Conservation (phyloP, 1,139 yeast genomes). For the Arxiozyma bovina region DNA sequence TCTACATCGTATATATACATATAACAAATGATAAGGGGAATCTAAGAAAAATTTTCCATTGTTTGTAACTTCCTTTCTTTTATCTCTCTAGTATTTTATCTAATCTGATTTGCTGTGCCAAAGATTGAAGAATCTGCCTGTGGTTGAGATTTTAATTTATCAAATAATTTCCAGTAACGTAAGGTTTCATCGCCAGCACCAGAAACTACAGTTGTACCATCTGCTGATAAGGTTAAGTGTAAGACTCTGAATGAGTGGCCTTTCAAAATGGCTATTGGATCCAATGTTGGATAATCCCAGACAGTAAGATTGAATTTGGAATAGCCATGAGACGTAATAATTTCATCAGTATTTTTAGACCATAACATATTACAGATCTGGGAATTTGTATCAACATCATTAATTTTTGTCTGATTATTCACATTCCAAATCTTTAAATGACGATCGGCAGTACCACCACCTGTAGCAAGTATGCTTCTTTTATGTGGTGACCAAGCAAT, state of each 20-base stretch:
- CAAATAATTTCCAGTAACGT: conserved; percentile 88
- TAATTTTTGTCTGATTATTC: conserved; percentile 59
- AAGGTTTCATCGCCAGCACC: conserved; percentile 98
- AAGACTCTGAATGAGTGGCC: conserved; percentile 93
- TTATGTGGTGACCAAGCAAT: conserved; percentile 97
- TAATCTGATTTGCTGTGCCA: conserved; percentile 71
- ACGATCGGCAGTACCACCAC: conserved; percentile 96
- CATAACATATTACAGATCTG: conserved; percentile 92
- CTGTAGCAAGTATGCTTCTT: conserved; percentile 84
- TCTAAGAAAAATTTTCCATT: background rate
- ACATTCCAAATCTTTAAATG: conserved; percentile 91
- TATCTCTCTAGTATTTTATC: conserved; percentile 33
- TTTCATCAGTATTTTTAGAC: conserved; percentile 86
- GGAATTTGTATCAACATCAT: conserved; percentile 86
- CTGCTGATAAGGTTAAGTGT: conserved; percentile 87
- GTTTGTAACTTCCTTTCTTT: too few species aligned
- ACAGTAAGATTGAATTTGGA: conserved; percentile 83
- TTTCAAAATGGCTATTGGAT: conserved; percentile 84
- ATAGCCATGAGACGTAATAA: conserved; percentile 93
- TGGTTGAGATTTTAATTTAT: conserved; percentile 52
- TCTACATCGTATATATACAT: background rate
- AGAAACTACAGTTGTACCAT: conserved; percentile 94
- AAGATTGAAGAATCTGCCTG: conserved; percentile 55
- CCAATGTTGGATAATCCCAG: conserved; percentile 93
- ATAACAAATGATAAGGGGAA: background rate